These are phyloP conservation scores for Fraxinus xanthoxyloides DNA, from an alignment of 305 asterid species.

Conservation along the genomic window DNA sequence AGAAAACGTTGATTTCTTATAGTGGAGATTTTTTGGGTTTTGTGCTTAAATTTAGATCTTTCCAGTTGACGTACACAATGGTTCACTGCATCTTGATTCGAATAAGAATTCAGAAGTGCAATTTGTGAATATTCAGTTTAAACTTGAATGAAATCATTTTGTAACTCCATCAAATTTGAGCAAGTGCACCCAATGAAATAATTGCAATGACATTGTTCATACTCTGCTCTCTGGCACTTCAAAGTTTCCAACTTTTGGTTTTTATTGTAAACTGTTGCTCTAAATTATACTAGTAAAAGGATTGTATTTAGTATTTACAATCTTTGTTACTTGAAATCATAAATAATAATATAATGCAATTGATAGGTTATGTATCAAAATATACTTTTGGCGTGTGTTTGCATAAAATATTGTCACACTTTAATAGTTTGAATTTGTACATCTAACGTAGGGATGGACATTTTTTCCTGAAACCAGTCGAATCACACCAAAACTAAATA, in stretches of 20 bases:
- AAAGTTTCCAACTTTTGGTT: neutral
- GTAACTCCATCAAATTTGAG: slow-evolving; percentile 9
- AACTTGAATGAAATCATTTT: neutral
- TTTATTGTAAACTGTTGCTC: neutral
- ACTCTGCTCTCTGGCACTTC: neutral
- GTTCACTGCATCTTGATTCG: neutral
- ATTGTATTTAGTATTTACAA: neutral
- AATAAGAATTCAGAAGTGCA: neutral
- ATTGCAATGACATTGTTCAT: too few species aligned
- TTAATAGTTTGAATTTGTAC: too few species aligned
- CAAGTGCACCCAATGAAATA: too few species aligned
- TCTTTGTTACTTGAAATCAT: neutral
- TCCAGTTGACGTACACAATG: neutral
- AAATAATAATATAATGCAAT: neutral
- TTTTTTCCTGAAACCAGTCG: too few species aligned
- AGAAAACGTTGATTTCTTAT: neutral
- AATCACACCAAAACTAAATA: too few species aligned
- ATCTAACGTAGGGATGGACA: too few species aligned
- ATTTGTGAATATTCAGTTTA: neutral
- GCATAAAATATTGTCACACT: too few species aligned
- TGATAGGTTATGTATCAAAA: slow-evolving; percentile 43
- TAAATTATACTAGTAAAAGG: neutral
- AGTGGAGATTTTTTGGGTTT: neutral
- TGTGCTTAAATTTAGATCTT: neutral
- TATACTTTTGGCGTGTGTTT: slow-evolving; percentile 30